Evolutionary conservation across 2,329 filamentous ascomycete genomes (phyloP), one percentile per base, ranked within the genome.

Genomic region (Sclerotinia borealis): DNA sequence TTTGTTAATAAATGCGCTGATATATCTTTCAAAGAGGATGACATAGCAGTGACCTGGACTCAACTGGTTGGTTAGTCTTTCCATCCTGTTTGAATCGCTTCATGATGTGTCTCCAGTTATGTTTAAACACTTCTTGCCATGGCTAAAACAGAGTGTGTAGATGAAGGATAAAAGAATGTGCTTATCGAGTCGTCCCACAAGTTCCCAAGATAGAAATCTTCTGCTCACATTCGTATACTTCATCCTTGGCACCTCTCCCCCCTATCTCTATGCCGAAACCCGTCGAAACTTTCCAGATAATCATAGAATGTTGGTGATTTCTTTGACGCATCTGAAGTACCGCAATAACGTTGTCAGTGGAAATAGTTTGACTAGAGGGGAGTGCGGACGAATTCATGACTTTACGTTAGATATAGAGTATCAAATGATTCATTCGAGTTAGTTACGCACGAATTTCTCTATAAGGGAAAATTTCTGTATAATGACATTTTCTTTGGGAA

Each of bases 351-450:
- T 56, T 56, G 1, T 34, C 52, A 5, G 9, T 11, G 2, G 52
- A 34, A 13, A 56, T 56, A 3, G 6, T 27, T 19, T 37, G 22
- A 13, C 52, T 34, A 4, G 15, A 27, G 2, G 52, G 41, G 22
- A 56, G 34, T 1, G 52, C 41, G 25, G 41, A 56, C 17, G 52
- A 34, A 29, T 56, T 37, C 52, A 56, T 56, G 17, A 56, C 52
- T 43, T 56, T 56, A n/a, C 52, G 52, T 31, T 56, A 34, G 0
- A 56, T 56, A 27, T n/a, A 56, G 36, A 3, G 52, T 22, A 56
- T 56, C 52, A 25, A 56, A 29, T n/a, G 52, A 29, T 56, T 56
- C 37, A 56, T 29, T 4, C 52, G 52, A 27, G 52, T 34, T 56
- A 34, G 41, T 10, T 56, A 15, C 52, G 52, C 3, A 56, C 34